A percentile compares a stretch with the other conserved stretches of the same genome.
Evolutionary conservation across 2,329 filamentous ascomycete genomes (phyloP).

Genomic region (Penicillium sp.): DNA sequence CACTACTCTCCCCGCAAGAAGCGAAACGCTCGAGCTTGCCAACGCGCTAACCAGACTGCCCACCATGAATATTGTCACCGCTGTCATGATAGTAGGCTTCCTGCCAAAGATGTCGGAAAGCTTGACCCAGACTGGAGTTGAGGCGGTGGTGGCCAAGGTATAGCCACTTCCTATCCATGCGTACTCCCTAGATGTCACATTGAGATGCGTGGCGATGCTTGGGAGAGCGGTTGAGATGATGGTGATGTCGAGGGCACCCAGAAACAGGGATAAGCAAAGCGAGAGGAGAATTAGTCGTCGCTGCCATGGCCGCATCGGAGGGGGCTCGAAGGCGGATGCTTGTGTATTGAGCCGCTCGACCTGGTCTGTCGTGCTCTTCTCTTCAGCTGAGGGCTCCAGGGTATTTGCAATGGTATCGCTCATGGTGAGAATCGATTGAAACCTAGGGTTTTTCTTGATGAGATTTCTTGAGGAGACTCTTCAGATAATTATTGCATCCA

Average conservation of each 20-base stretch:
- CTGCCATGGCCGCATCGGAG: not conserved
- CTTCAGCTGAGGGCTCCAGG: not conserved
- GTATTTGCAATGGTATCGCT: not conserved
- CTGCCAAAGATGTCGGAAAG: too few relatives aligned
- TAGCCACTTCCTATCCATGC: too few relatives aligned
- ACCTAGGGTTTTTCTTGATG: not conserved
- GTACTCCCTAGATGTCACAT: constrained; percentile 36
- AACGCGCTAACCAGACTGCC: too few relatives aligned
- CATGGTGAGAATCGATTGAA: not conserved
- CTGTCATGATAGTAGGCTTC: too few relatives aligned
- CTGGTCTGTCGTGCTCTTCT: not conserved
- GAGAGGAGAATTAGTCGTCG: not conserved
- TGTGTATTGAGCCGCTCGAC: not conserved
- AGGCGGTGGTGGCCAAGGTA: too few relatives aligned
- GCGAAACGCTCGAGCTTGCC: too few relatives aligned
- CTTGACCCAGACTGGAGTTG: too few relatives aligned
- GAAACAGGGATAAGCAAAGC: not conserved
- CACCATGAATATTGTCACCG: too few relatives aligned
- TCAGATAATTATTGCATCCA: not conserved
- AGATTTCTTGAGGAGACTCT: not conserved
- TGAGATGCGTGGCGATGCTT: constrained; percentile 36
- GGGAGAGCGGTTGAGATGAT: constrained; percentile 23
- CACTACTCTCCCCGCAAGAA: too few relatives aligned
- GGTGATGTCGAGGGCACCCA: not conserved
- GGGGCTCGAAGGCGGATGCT: not conserved